A percentile compares a stretch with the other conserved stretches of the same genome.
Conservation (phyloP, 2,329 filamentous ascomycete species). For the Huntiella abstrusa region DNA sequence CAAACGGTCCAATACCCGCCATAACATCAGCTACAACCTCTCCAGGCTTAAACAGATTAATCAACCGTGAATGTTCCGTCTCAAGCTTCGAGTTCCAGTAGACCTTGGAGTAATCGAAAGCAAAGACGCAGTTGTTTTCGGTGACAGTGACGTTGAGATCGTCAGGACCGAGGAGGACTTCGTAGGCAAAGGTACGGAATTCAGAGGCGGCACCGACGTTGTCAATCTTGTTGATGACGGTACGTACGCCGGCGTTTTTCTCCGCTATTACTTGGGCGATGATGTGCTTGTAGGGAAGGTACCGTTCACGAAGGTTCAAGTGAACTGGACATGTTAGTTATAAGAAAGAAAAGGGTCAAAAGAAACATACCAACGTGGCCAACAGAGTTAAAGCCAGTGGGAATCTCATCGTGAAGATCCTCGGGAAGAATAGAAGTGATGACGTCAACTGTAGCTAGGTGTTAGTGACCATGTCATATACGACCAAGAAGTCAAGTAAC, state of each 20-base stretch:
- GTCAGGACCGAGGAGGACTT: slow-evolving; percentile 65
- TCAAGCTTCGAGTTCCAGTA: slow-evolving; percentile 95
- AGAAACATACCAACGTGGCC: slow-evolving; percentile 56
- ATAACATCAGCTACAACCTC: slow-evolving; percentile 92
- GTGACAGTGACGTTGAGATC: slow-evolving; percentile 68
- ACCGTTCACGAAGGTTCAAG: slow-evolving; percentile 70
- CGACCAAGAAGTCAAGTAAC: slow-evolving; percentile 14
- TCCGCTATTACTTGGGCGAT: slow-evolving; percentile 75
- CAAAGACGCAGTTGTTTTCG: slow-evolving; percentile 72
- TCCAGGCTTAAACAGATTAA: slow-evolving; percentile 57
- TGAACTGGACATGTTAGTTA: slow-evolving; percentile 39
- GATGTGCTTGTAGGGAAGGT: slow-evolving; percentile 66
- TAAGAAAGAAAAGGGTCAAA: background rate
- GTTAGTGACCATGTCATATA: slow-evolving; percentile 10
- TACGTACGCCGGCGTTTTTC: slow-evolving; percentile 66
- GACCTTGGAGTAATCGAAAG: slow-evolving; percentile 86
- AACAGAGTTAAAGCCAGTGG: slow-evolving; percentile 69
- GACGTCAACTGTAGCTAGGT: slow-evolving; percentile 45
- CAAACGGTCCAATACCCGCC: slow-evolving; percentile 93
- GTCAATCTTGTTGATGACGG: slow-evolving; percentile 91
- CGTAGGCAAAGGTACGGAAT: slow-evolving; percentile 84
- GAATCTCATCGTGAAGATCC: slow-evolving; percentile 61
- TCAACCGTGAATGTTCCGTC: slow-evolving; percentile 68
- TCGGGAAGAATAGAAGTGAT: slow-evolving; percentile 66
- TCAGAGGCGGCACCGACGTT: slow-evolving; percentile 70